Percentiles rank a stretch among this genome's conserved stretches.
Conservation (phyloP, 352 stramenopile species). For the Pythium plurisporium region DNA sequence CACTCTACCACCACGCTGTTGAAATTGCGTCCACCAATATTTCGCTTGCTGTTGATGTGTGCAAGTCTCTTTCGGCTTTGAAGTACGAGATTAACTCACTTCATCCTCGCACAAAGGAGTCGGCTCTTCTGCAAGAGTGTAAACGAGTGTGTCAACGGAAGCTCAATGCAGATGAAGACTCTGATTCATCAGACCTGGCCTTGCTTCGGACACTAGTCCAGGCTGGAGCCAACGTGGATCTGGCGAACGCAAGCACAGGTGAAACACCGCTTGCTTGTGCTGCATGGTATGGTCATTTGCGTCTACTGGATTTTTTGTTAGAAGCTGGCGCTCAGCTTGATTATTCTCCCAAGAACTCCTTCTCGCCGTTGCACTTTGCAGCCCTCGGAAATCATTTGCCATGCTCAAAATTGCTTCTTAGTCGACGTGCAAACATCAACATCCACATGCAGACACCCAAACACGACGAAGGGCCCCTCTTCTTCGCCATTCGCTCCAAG, state of each 20-base stretch:
- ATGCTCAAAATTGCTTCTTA: slow-evolving; percentile 42
- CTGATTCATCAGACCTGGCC: slow-evolving; percentile 24
- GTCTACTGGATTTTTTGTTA: slow-evolving; percentile 44
- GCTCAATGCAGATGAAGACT: not conserved
- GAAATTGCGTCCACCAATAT: slow-evolving; percentile 39
- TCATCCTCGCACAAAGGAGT: slow-evolving; percentile 35
- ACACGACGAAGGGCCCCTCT: slow-evolving; percentile 45
- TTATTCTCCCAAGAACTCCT: slow-evolving; percentile 35
- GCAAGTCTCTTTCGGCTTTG: slow-evolving; percentile 31
- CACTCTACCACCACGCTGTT: slow-evolving; percentile 48
- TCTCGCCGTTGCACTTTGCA: slow-evolving; percentile 57
- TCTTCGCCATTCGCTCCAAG: slow-evolving; percentile 55
- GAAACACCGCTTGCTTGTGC: slow-evolving; percentile 51
- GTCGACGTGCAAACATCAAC: slow-evolving; percentile 35
- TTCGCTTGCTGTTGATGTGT: slow-evolving; percentile 51
- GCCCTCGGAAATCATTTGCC: slow-evolving; percentile 32
- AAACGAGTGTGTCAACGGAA: slow-evolving; percentile 38
- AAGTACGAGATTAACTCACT: slow-evolving; percentile 49
- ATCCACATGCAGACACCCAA: slow-evolving; percentile 24
- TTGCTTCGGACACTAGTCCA: slow-evolving; percentile 45
- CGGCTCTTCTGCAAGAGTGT: slow-evolving; percentile 51
- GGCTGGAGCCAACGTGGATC: slow-evolving; percentile 44
- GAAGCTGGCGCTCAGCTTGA: slow-evolving; percentile 41
- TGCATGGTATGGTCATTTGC: slow-evolving; percentile 41
- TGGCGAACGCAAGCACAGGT: slow-evolving; percentile 44